A percentile compares a stretch with the other conserved stretches of the same genome.
Evolutionary conservation across 2,329 filamentous ascomycete species (phyloP).

Genomic region (Shiraia bambusicola): DNA sequence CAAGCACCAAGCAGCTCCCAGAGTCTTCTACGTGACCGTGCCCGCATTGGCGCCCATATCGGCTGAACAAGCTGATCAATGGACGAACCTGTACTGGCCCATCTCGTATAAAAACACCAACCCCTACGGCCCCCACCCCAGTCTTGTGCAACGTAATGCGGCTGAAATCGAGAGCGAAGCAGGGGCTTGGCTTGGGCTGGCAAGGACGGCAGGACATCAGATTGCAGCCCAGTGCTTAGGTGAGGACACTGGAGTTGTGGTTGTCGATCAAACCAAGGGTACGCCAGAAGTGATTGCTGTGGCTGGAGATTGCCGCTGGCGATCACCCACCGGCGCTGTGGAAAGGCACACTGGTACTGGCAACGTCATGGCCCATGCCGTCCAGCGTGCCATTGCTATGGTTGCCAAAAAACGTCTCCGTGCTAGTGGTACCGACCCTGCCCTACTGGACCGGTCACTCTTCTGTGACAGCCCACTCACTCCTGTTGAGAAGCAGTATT

Average conservation of each 20-base stretch:
- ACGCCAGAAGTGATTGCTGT: constrained; percentile 64
- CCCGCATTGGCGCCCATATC: constrained; percentile 75
- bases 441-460: constrained; percentile 45
- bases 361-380: constrained; percentile 77
- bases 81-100: constrained; percentile 79
- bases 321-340: constrained; percentile 40
- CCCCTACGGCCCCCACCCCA: constrained; percentile 79
- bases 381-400: constrained; percentile 79
- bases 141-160: constrained; percentile 68
- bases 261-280: constrained; percentile 61
- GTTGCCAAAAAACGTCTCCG: constrained; percentile 62
- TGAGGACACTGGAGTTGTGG: constrained; percentile 71
- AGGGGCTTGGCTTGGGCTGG: constrained; percentile 67
- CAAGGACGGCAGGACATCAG: constrained; percentile 63
- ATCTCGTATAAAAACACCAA: constrained; percentile 85
- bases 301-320: constrained; percentile 75
- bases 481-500: constrained; percentile 64
- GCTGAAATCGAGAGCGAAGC: constrained; percentile 67
- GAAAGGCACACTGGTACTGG: constrained; percentile 49
- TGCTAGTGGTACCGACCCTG: constrained; percentile 35
- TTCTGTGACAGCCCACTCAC: constrained; percentile 70
- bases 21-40: constrained; percentile 66
- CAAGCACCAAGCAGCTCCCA: constrained; percentile 49
- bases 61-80: constrained; percentile 70
- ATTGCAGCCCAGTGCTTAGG: constrained; percentile 61